Evolutionary conservation across 1,139 yeast species (phyloP), one percentile per base, ranked within the genome.

Genomic region (Trichomonascaceae sp.): DNA sequence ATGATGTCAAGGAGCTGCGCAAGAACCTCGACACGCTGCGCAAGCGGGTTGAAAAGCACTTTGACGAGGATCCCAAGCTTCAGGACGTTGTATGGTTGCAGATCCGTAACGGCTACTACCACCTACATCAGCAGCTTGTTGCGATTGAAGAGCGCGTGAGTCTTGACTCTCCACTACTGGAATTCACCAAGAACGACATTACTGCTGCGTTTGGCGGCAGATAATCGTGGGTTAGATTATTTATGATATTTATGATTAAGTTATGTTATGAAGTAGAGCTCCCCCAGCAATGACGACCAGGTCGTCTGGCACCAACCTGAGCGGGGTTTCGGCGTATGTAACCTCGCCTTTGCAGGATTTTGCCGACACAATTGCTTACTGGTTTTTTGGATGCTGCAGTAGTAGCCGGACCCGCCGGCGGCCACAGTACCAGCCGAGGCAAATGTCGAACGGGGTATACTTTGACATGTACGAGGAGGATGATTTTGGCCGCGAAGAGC

Each of bases 1-100:
- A 74, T 47, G 73, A 79, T 9, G 54, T 67, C 2, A 69, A 67
- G 39, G 92, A 79, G 35, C 59, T 85, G 22, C 57, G 65, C 17
- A 54, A 59, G 25, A 71, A 76, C 28, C 72, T 78, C 3, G 67
- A 65, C 11, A 71, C 69, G 18, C 61, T 82, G 26, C 68, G 71
- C 36, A 61, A 60, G 36, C 70, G 74, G 29, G 67, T 84, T 36
- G 73, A 71, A 31, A 62, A 65, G 41, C 82, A 80, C 46, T 74
- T 80, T 43, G 46, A 49, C 4, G 54, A 50, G n/a, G 41, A 44
- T 9, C 47, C 53, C 1, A 51, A 50, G 18, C 55, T 72, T 13
- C 52, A 63, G n/a, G 64, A 58, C 22, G 68, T 64, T 42, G 54
- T 69, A 13, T 71, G 76, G 77, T 57, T 65, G 2, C 61, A 69